Evolutionary conservation across 2,329 filamentous ascomycete species (phyloP).

Genomic region (Fusarium vanettenii): DNA sequence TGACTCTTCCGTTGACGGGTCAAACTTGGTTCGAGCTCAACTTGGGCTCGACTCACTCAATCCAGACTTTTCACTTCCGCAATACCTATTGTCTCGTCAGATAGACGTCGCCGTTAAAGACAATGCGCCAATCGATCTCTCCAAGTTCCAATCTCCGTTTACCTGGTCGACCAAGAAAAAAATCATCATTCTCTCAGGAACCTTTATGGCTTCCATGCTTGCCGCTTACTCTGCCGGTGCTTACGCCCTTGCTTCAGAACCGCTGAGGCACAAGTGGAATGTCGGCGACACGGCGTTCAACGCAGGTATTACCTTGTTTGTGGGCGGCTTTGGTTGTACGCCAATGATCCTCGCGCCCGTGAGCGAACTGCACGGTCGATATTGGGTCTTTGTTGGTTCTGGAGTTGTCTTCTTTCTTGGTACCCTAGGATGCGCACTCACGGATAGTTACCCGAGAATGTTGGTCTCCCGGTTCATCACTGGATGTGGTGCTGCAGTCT

Average conservation of each 20-base stretch:
- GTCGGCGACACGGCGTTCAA: conserved; percentile 67
- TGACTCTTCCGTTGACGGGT: neutral
- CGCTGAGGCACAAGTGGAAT: conserved; percentile 67
- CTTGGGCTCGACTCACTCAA: conserved; percentile 14
- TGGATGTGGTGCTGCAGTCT: conserved; percentile 69
- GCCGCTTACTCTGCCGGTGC: conserved; percentile 74
- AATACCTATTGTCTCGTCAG: neutral
- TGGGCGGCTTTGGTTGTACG: conserved; percentile 71
- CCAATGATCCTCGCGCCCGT: conserved; percentile 78
- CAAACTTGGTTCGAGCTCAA: neutral
- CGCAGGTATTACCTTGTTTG: conserved; percentile 72
- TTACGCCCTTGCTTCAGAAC: conserved; percentile 67
- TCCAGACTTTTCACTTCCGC: neutral
- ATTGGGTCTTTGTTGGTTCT: conserved; percentile 46
- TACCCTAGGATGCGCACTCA: conserved; percentile 68
- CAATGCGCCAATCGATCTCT: neutral
- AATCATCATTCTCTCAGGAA: conserved; percentile 23
- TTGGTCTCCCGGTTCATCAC: conserved; percentile 71
- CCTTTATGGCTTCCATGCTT: conserved; percentile 62
- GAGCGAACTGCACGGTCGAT: conserved; percentile 66
- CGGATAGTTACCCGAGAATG: conserved; percentile 70
- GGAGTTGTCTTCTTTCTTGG: conserved; percentile 50
- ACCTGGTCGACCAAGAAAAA: conserved; percentile 35
- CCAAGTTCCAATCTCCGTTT: conserved; percentile 10
- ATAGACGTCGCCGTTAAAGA: neutral